phyloP scores from a whole-genome alignment of 768 basidiomycete species.

The Thelephora aurantiotincta region DNA sequence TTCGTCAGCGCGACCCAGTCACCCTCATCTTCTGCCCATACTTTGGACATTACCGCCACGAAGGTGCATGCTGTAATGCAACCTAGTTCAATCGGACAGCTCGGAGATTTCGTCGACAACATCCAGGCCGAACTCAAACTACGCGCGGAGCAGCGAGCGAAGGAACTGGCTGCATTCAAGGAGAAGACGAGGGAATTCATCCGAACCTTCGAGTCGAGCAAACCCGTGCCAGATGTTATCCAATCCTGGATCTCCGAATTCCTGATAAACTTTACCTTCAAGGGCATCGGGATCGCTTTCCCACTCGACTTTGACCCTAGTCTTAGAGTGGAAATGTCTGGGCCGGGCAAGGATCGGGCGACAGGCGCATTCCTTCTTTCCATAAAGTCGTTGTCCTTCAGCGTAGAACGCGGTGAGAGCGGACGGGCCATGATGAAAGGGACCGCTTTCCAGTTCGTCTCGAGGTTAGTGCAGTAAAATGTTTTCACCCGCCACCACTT shows the following conservation, averaged over 20 bases:
- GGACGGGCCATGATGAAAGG: conserved; percentile 61
- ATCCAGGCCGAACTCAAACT: conserved; percentile 69
- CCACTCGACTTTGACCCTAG: conserved; percentile 54
- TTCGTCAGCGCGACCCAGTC: conserved; percentile 17
- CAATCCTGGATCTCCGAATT: conserved; percentile 43
- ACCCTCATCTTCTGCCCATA: conserved; percentile 6
- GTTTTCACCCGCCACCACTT: background rate
- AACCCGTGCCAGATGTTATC: conserved; percentile 18
- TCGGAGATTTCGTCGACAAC: conserved; percentile 81
- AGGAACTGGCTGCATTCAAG: conserved; percentile 73
- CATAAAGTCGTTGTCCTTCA: conserved; percentile 61
- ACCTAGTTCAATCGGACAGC: conserved; percentile 80
- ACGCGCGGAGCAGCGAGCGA: conserved; percentile 60
- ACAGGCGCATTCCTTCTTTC: conserved; percentile 71
- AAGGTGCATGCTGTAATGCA: conserved; percentile 92
- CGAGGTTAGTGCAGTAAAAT: conserved; percentile 32
- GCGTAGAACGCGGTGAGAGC: conserved; percentile 59
- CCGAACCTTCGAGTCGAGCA: conserved; percentile 53
- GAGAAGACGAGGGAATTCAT: conserved; percentile 65
- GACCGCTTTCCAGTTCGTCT: conserved; percentile 77
- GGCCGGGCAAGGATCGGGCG: conserved; percentile 8
- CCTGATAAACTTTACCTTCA: conserved; percentile 37
- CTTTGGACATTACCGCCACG: conserved; percentile 41
- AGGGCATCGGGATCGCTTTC: conserved; percentile 80
- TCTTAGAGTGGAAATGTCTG: conserved; percentile 30